These are phyloP conservation scores for Trametes versicolor DNA, from an alignment of 1,284 basidiomycete species.

Conservation along the genomic window DNA sequence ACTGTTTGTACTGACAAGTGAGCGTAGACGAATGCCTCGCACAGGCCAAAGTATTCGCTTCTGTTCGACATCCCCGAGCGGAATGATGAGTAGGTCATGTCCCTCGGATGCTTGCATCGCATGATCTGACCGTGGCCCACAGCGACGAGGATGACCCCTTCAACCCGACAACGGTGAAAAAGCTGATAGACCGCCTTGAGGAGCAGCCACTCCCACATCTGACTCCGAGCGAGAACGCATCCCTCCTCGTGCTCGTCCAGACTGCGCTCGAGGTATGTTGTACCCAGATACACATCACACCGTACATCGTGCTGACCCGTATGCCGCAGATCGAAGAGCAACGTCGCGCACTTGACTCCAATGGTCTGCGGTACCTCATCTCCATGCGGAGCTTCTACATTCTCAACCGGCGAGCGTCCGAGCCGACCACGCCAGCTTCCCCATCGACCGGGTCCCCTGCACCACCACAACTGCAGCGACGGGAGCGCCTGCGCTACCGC, in stretches of 20 bases:
- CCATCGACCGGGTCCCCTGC: constrained; percentile 27
- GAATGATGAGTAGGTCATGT: constrained; percentile 52
- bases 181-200: constrained; percentile 73
- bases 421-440: constrained; percentile 56
- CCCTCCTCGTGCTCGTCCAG: constrained; percentile 84
- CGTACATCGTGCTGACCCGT: neutral
- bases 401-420: constrained; percentile 67
- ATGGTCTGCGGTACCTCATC: constrained; percentile 90
- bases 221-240: constrained; percentile 79
- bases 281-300: neutral
- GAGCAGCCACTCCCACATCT: constrained; percentile 73
- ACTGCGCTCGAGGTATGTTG: constrained; percentile 81
- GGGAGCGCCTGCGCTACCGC: constrained; percentile 84
- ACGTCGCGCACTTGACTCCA: constrained; percentile 85
- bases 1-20: constrained; percentile 19
- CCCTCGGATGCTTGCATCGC: neutral
- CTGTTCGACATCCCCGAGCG: constrained; percentile 54
- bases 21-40: constrained; percentile 34
- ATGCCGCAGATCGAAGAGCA: constrained; percentile 83
- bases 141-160: constrained; percentile 68
- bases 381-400: constrained; percentile 89
- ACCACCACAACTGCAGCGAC: constrained; percentile 56
- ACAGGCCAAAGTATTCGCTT: constrained; percentile 50
- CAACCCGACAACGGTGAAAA: constrained; percentile 65
- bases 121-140: neutral